phyloP scores from a whole-genome alignment of 2,329 filamentous ascomycete genomes.

The Fusarium nematophilum region DNA sequence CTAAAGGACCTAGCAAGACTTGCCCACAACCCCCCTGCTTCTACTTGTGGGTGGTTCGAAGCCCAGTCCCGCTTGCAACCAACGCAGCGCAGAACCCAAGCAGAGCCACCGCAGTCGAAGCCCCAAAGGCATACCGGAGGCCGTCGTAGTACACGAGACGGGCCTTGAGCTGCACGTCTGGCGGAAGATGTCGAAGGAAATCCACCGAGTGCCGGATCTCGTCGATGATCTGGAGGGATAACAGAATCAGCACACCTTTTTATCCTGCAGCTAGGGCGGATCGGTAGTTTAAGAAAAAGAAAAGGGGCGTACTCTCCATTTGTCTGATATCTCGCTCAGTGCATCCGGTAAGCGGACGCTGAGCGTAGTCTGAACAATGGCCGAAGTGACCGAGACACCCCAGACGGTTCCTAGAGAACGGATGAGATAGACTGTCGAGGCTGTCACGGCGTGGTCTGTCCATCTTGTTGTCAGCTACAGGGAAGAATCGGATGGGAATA shows the following conservation, averaged over 20 bases:
- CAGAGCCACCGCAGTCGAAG: slow-evolving; percentile 63
- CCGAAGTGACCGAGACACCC: slow-evolving; percentile 71
- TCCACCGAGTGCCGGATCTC: slow-evolving; percentile 71
- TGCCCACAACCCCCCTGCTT: no score
- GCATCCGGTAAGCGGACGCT: slow-evolving; percentile 63
- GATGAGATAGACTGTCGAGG: slow-evolving; percentile 72
- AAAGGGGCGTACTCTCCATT: slow-evolving; percentile 63
- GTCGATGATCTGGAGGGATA: slow-evolving; percentile 63
- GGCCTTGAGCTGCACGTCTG: slow-evolving; percentile 66
- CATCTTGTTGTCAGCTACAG: neutral
- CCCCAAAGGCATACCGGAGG: slow-evolving; percentile 65
- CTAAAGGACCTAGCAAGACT: no score
- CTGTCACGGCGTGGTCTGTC: slow-evolving; percentile 70
- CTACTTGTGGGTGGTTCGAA: slow-evolving; percentile 45
- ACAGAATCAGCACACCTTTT: slow-evolving; percentile 32
- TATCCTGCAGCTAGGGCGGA: no score
- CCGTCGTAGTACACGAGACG: slow-evolving; percentile 70
- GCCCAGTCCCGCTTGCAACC: slow-evolving; percentile 44
- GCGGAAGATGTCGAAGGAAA: slow-evolving; percentile 64
- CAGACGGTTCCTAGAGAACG: slow-evolving; percentile 72
- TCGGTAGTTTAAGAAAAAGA: slow-evolving; percentile 28
- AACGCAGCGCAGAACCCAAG: slow-evolving; percentile 54
- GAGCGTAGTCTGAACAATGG: slow-evolving; percentile 72
- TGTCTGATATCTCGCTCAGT: slow-evolving; percentile 66
- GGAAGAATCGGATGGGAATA: neutral